phyloP scores from a whole-genome alignment of 2,329 filamentous ascomycete species.

The Penicillium occitanis region DNA sequence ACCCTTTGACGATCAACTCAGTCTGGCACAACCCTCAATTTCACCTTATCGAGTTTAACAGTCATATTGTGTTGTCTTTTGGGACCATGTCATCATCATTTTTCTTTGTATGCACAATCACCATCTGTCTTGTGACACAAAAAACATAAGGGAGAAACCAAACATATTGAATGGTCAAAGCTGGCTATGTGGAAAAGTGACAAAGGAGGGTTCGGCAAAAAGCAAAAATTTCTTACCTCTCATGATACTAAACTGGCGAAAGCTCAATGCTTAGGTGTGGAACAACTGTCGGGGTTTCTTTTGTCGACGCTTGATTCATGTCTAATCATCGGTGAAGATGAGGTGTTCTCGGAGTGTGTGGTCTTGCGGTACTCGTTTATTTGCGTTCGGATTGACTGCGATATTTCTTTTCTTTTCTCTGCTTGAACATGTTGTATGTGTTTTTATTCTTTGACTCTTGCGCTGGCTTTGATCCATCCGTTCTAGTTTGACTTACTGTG shows the following conservation, averaged over 20 bases:
- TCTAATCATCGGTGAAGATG: slow-evolving; percentile 21
- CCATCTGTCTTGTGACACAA: slow-evolving; percentile 11
- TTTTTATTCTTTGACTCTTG: slow-evolving; percentile 15
- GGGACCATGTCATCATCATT: slow-evolving; percentile 11
- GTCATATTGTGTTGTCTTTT: neutral
- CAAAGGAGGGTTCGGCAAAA: slow-evolving; percentile 12
- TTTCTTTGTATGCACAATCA: slow-evolving; percentile 18
- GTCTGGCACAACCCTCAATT: neutral
- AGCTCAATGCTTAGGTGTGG: slow-evolving; percentile 19
- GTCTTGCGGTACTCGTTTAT: slow-evolving; percentile 21
- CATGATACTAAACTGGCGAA: slow-evolving; percentile 19
- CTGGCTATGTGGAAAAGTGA: slow-evolving; percentile 17
- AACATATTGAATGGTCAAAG: slow-evolving; percentile 4
- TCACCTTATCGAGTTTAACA: slow-evolving; percentile 12
- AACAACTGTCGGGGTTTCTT: slow-evolving; percentile 10
- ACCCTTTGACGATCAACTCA: slow-evolving; percentile 14
- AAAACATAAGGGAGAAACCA: slow-evolving; percentile 3
- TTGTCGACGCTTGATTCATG: slow-evolving; percentile 12
- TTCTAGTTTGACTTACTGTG: slow-evolving; percentile 10
- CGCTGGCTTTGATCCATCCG: slow-evolving; percentile 8
- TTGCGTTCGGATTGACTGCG: slow-evolving; percentile 23
- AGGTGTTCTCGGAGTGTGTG: slow-evolving; percentile 25
- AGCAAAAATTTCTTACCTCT: slow-evolving; percentile 4
- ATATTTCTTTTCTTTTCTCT: slow-evolving; percentile 16
- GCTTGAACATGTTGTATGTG: slow-evolving; percentile 13